Conservation (phyloP, 192 early-diverging fungal species). For the Linnemannia hyalina region DNA sequence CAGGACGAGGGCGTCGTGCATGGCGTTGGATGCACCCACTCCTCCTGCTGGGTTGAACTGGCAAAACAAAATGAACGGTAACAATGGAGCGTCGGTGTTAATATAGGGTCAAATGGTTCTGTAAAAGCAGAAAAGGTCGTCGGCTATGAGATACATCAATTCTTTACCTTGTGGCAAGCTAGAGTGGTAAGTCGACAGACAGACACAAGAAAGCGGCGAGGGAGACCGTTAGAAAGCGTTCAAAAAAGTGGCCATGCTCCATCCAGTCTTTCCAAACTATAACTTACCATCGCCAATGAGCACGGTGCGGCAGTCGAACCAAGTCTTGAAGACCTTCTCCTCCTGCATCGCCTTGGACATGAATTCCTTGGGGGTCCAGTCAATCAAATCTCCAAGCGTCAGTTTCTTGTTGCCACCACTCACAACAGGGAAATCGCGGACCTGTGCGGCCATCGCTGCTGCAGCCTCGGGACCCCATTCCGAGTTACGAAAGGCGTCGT, state of each 20-base stretch:
- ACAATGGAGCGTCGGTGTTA: background rate
- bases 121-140: too few species aligned
- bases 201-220: background rate
- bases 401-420: background rate
- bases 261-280: too few species aligned
- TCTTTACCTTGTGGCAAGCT: background rate
- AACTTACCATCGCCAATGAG: conserved; percentile 37
- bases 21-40: conserved; percentile 4
- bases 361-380: conserved; percentile 8
- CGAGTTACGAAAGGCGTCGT: background rate
- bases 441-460: conserved; percentile 14
- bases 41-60: background rate
- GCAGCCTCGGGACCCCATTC: conserved; percentile 16
- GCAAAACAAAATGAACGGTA: background rate
- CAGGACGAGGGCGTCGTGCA: conserved; percentile 31
- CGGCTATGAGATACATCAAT: too few species aligned
- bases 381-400: conserved; percentile 24
- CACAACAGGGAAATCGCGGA: conserved; percentile 14
- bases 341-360: conserved; percentile 24
- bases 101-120: background rate
- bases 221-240: too few species aligned
- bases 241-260: too few species aligned
- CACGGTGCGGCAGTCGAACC: conserved; percentile 23
- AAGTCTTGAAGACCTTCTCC: conserved; percentile 17
- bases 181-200: background rate